Base-by-base conservation (phyloP, 2,329 filamentous ascomycete species). In the Clarireedia monteithiana region DNA sequence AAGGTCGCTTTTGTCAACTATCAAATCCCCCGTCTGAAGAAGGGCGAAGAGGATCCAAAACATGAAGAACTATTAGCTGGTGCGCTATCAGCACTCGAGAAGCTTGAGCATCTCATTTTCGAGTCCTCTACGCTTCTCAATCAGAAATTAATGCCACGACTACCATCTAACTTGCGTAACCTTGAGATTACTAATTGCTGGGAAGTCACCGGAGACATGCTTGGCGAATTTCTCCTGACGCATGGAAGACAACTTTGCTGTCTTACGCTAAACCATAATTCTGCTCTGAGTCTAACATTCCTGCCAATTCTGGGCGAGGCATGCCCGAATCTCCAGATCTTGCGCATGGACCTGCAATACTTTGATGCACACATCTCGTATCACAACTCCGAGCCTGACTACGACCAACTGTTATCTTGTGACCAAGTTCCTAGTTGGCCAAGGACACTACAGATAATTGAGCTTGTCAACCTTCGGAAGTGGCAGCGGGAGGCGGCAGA, bases 151-250 rank as follows among this genome's bases (percentile, higher is more conserved):
- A 73, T 96, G n/a, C 76, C 80, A 1, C 74, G 81, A 4, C 72
- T 96, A 6, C 89, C 91, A 0, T 76, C 73, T 10, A 78, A 74
- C 3, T 75, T 97, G 20, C 73, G 78, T 47, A 80, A 81, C 47
- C 75, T 97, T 3, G 86, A 86, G 60, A 74, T 96, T 15, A 82
- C 84, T 61, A 92, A 94, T 63, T 96, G 91, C 66, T 85, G 85
- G 72, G 82, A 88, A 59, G 72, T 96, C 9, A 83, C 77, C 4
- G 86, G 89, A 0, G 77, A 83, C 4, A 78, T 84, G 57, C 72
- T 96, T 23, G 73, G 76, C 26, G 68, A 71, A 0, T 96, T 87
- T 65, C 76, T 96, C 42, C 67, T 75, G 5, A 79, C 79, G 0
- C 83, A 89, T 63, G 91, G 91, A 0, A 71, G 74, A 23, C 73